phyloP scores from a whole-genome alignment of 345 rosid genomes.

The Brassica juncea region DNA sequence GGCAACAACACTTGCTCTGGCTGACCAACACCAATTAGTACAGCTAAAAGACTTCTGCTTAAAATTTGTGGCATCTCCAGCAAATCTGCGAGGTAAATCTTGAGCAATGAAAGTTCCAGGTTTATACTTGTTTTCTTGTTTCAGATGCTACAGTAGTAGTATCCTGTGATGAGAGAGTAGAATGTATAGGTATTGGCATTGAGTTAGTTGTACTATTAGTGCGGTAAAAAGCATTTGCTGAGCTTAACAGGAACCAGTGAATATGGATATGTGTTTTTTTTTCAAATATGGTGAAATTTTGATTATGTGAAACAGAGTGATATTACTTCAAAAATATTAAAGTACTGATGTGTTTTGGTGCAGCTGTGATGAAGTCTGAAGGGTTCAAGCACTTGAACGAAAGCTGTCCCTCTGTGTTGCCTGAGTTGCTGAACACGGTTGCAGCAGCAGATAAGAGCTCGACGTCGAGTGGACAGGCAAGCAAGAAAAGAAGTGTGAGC shows the following conservation, averaged over 20 bases:
- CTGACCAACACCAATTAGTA: conserved; percentile 87
- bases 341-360: conserved; percentile 30
- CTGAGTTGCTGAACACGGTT: conserved; percentile 74
- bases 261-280: background rate
- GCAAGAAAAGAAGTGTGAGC: conserved; percentile 83
- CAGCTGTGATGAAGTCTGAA: conserved; percentile 95
- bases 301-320: conserved; percentile 1
- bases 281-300: conserved; percentile 8
- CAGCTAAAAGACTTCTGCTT: conserved; percentile 81
- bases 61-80: conserved; percentile 77
- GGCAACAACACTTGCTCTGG: conserved; percentile 90
- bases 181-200: no score
- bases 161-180: background rate
- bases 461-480: conserved; percentile 45
- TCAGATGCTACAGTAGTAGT: background rate
- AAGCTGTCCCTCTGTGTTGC: conserved; percentile 78
- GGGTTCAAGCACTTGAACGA: conserved; percentile 88
- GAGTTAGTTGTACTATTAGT: no score
- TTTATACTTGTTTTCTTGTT: background rate
- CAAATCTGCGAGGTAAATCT: conserved; percentile 70
- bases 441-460: conserved; percentile 75
- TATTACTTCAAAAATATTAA: conserved; percentile 2
- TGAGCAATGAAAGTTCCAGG: conserved; percentile 36
- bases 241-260: background rate
- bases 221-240: background rate